Evolutionary conservation across 2,329 filamentous ascomycete genomes (phyloP), one percentile per base, ranked within the genome.

Genomic region (Pseudogymnoascus sp.): DNA sequence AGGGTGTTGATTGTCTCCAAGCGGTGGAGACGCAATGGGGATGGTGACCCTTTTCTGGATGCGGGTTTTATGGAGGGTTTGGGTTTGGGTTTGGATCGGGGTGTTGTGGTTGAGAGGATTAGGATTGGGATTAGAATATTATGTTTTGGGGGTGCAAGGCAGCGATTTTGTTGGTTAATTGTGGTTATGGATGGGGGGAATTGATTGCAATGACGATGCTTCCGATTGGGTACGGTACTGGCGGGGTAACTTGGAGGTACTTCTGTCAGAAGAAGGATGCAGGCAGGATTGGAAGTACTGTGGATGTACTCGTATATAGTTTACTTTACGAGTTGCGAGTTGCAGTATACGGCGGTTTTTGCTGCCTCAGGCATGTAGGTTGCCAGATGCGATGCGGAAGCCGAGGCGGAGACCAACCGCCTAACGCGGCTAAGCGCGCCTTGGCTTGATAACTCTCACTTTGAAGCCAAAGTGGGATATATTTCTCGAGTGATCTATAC

Each of bases 1-100:
- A n/a, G n/a, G n/a, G n/a, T n/a, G n/a, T 52, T 26, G 19, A 26
- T 18, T 33, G 48, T 56, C 48, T 56, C 48, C 48, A 56, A 12
- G 48, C 48, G 19, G 48, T 56, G 48, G 48, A 56, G 26, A 35
- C 33, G 48, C 48, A 30, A 21, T 56, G 48, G 39, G 35, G 21
- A 45, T 45, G 39, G 39, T 23, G 39, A 45, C 39, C 21, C 39
- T 45, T 19, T 37, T 18, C 5, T 45, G 39, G 21, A 45, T 45
- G 39, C 39, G 39, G 39, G n/a, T n/a, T n/a, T n/a, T n/a, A n/a
- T n/a, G n/a, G n/a, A n/a, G n/a, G n/a, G n/a, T n/a, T n/a, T n/a
- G n/a, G 39, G 2, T 26, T 19, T 26, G 39, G 39, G 39, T 45
- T 45, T 23, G 39, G 3, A n/a, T 23, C 21, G 19, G 39, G 39